Evolutionary conservation across 192 early-diverging fungal genomes (phyloP), one percentile per base, ranked within the genome.

Genomic region (Gigaspora rosea): DNA sequence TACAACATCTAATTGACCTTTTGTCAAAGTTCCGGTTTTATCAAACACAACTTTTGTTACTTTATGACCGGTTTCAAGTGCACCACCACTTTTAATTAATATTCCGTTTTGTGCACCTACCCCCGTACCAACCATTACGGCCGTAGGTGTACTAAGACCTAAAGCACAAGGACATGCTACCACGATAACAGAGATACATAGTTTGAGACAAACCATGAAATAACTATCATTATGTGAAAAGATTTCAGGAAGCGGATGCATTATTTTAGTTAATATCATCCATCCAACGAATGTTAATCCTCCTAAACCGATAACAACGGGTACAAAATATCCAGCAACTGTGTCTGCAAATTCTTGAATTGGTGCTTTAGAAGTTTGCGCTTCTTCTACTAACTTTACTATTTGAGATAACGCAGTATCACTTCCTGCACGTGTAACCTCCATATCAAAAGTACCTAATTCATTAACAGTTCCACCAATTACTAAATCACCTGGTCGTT

Each of bases 71-170:
- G 85, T 87, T 76, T 96, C 95, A 61, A 99, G 81, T 12, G 94
- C 90, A 59, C 82, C 91, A 22, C 95, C 97, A 36, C 96, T 94
- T 86, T 99, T 99, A 85, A 99, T 97, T 73, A 99, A 83, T 71
- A 99, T 94, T 33, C 97, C 97, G 61, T 95, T 84, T 76, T 95
- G 88, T 8, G 97, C 97, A 27, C 96, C 96, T 2, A 99, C 93
- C 20, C 97, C 97, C 0, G 97, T 98, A 33, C 96, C 97, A 8
- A 97, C 97, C 96, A 99, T 98, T 16, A 99, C 94, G 0, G 96
- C 97, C 0, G 97, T 99, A 11, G 97, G 97, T 5, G 95, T 97
- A 52, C 96, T 94, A 32, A 99, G 87, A 20, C 97, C 97, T 51
- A 99, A 83, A 5, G 97, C 95, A 86, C 97, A 99, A 52, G 97